Percentiles rank a stretch among this genome's conserved stretches.
These are phyloP conservation scores for Wickerhamomyces hampshirensis DNA, from an alignment of 805 yeast species.

Conservation along the genomic window DNA sequence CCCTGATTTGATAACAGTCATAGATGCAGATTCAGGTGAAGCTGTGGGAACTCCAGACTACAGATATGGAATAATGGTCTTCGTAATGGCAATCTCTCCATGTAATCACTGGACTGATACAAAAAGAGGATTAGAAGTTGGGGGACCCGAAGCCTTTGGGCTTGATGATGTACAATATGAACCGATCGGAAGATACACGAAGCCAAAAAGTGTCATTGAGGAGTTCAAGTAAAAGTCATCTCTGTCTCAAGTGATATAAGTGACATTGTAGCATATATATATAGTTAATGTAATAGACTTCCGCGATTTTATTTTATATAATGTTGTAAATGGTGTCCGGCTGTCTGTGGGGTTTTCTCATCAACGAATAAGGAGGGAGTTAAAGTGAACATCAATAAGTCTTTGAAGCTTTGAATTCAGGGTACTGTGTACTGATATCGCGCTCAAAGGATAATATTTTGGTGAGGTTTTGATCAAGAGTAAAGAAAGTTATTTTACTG, in stretches of 20 bases:
- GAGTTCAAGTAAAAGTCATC: conserved; percentile 23
- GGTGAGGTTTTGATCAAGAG: too few relatives aligned
- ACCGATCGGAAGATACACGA: conserved; percentile 33
- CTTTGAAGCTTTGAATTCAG: too few relatives aligned
- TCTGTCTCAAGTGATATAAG: too few relatives aligned
- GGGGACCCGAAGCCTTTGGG: conserved; percentile 35
- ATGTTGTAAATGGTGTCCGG: not conserved
- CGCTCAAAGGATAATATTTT: too few relatives aligned
- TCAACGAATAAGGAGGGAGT: not conserved
- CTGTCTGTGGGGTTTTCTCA: not conserved
- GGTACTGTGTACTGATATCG: too few relatives aligned
- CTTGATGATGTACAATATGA: conserved; percentile 30
- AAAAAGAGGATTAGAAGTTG: conserved; percentile 32
- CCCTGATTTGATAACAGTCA: conserved; percentile 41
- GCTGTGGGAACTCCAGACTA: conserved; percentile 48
- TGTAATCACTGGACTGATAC: conserved; percentile 32
- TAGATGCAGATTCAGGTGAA: conserved; percentile 40
- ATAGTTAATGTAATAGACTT: too few relatives aligned
- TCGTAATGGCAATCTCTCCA: conserved; percentile 31
- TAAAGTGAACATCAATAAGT: too few relatives aligned
- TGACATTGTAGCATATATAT: too few relatives aligned
- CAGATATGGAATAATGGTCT: conserved; percentile 39
- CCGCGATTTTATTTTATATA: too few relatives aligned
- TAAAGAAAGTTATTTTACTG: not conserved
- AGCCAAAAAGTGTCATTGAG: conserved; percentile 36